Evolutionary conservation across 1,139 yeast species (phyloP), one percentile per base, ranked within the genome.

Genomic region (Debaryomyces subglobosus): DNA sequence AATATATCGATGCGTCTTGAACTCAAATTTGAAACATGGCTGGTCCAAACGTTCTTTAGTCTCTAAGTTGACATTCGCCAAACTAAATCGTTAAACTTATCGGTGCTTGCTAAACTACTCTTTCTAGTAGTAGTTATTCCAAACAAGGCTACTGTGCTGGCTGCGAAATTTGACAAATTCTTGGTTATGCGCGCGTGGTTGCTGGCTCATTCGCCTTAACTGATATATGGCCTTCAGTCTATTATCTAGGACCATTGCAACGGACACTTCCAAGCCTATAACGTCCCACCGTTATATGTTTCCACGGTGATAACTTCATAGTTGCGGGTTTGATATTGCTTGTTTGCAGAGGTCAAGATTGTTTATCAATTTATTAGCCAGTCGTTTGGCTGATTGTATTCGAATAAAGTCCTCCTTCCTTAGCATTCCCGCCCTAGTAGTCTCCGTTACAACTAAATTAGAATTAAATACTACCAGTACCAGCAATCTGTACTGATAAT

Each of bases 151-250:
- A 20, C 20, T 12, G 18, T 32, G 59, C 62, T 59, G 62, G 62
- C 55, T 58, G 62, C 61, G 54, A 59, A 58, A 57, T 46, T 32
- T 24, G 32, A 36, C 25, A n/a, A 24, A 20, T 20, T 16, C 23
- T 10, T 13, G 37, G 43, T 30, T 40, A 40, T 40, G 43, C 18
- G 43, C 43, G 43, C 43, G 43, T 15, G 29, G 12, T 25, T 32
- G 43, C 43, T 40, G 43, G 43, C 27, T 40, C 2, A 40, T 27
- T 35, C n/a, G 6, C 10, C 32, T 21, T 10, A 30, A 30, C 7
- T 7, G 13, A 34, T 21, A 12, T 6, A 20, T 16, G 16, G 25
- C 25, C 21, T 10, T 21, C 10, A 10, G n/a, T 4, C 15, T 7
- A 35, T 13, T 32, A 32, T 32, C 35, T 16, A 32, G 8, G 18